Evolutionary conservation across 176 grass and related monocot genomes (phyloP).

Genomic region (Cenchrus fungigraminus): DNA sequence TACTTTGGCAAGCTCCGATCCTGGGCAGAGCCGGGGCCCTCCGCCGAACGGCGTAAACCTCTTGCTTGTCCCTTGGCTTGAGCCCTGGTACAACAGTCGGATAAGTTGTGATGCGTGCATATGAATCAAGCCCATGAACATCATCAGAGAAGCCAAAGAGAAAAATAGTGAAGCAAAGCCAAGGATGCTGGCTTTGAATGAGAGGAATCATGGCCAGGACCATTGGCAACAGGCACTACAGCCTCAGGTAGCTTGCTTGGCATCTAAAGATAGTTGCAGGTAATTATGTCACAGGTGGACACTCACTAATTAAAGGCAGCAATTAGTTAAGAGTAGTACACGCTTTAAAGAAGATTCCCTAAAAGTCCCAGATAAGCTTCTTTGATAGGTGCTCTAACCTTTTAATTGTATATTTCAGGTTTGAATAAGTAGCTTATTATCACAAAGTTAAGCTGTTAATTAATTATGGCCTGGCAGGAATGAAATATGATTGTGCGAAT

Average conservation of each 20-base stretch:
- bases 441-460: slow-evolving; percentile 38
- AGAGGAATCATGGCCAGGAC: slow-evolving; percentile 57
- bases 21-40: slow-evolving; percentile 82
- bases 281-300: slow-evolving; percentile 61
- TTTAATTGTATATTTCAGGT: slow-evolving; percentile 27
- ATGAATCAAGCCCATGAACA: slow-evolving; percentile 37
- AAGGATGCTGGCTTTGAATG: slow-evolving; percentile 48
- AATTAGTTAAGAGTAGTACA: slow-evolving; percentile 55
- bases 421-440: slow-evolving; percentile 37
- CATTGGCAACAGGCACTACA: slow-evolving; percentile 46
- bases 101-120: slow-evolving; percentile 4
- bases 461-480: neutral
- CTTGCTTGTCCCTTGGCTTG: slow-evolving; percentile 71
- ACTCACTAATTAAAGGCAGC: slow-evolving; percentile 61
- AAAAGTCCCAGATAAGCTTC: slow-evolving; percentile 50
- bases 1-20: slow-evolving; percentile 88
- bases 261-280: slow-evolving; percentile 55
- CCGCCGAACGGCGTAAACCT: slow-evolving; percentile 85
- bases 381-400: slow-evolving; percentile 37
- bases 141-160: slow-evolving; percentile 8
- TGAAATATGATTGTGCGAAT: neutral
- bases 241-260: slow-evolving; percentile 47
- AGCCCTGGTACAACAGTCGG: slow-evolving; percentile 52
- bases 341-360: slow-evolving; percentile 64
- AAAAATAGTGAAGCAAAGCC: slow-evolving; percentile 44